A percentile compares a stretch with the other conserved stretches of the same genome.
These are phyloP conservation scores for Leptoxyphium fumago DNA, from an alignment of 2,329 filamentous ascomycete species.

Conservation along the genomic window DNA sequence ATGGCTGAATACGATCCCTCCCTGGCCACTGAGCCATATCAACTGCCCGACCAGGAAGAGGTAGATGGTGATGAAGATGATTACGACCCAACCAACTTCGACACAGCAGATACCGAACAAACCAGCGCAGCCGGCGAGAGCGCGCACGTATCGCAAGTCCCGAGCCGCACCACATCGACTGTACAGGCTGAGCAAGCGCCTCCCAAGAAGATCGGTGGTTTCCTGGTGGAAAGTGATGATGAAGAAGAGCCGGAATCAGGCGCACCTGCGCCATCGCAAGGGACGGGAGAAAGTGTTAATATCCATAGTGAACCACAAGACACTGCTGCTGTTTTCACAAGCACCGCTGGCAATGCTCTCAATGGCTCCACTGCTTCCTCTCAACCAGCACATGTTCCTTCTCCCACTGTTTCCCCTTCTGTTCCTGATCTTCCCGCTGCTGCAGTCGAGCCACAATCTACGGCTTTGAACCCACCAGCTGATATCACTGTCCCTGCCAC, in stretches of 20 bases:
- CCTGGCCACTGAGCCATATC: slow-evolving; percentile 12
- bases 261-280: slow-evolving; percentile 19
- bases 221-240: slow-evolving; percentile 49
- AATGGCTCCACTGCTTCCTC: slow-evolving; percentile 17
- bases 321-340: slow-evolving; percentile 15
- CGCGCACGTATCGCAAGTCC: slow-evolving; percentile 29
- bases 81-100: slow-evolving; percentile 20
- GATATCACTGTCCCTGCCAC: slow-evolving; percentile 6
- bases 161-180: slow-evolving; percentile 29
- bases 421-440: slow-evolving; percentile 4
- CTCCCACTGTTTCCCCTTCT: slow-evolving; percentile 13
- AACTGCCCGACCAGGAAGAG: slow-evolving; percentile 11
- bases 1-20: slow-evolving; percentile 26
- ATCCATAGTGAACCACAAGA: slow-evolving; percentile 35
- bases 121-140: slow-evolving; percentile 4
- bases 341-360: slow-evolving; percentile 15
- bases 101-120: slow-evolving; percentile 7
- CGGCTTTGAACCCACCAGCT: slow-evolving; percentile 33
- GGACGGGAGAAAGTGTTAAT: slow-evolving; percentile 48
- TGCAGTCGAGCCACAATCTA: not conserved
- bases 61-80: slow-evolving; percentile 19
- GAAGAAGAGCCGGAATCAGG: slow-evolving; percentile 25
- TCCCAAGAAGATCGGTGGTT: slow-evolving; percentile 43
- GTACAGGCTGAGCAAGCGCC: slow-evolving; percentile 11
- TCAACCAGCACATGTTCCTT: slow-evolving; percentile 10